These are phyloP conservation scores for Phylloporus sp. DNA, from an alignment of 768 basidiomycete species.

Conservation along the genomic window DNA sequence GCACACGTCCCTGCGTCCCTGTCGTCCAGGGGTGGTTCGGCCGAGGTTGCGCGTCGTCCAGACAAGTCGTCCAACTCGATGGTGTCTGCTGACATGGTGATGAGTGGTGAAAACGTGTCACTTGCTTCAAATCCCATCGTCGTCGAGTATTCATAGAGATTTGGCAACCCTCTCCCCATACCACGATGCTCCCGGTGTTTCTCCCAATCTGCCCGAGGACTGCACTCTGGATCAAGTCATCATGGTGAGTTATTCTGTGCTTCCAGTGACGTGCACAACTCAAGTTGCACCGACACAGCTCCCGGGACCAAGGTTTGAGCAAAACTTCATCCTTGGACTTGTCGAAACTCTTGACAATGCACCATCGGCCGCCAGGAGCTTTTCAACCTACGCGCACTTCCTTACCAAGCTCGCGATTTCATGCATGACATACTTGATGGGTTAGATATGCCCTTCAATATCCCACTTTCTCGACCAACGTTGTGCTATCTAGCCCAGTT, in stretches of 20 bases:
- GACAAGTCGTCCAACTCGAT: constrained; percentile 42
- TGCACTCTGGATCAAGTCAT: constrained; percentile 39
- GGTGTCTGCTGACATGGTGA: constrained; percentile 27
- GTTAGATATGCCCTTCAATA: constrained; percentile 22
- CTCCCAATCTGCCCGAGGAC: constrained; percentile 32
- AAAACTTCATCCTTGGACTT: constrained; percentile 31
- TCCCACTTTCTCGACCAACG: constrained; percentile 18
- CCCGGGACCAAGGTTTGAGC: constrained; percentile 36
- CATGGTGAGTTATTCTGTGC: constrained; percentile 26
- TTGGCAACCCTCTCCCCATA: constrained; percentile 32
- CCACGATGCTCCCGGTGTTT: constrained; percentile 29
- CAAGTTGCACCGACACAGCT: constrained; percentile 42
- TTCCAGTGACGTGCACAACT: neutral
- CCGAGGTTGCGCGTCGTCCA: constrained; percentile 1
- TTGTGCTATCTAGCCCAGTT: constrained; percentile 11
- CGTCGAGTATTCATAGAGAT: neutral
- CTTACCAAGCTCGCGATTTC: too few relatives aligned
- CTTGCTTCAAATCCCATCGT: neutral
- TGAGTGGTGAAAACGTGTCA: neutral
- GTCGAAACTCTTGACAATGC: constrained; percentile 35
- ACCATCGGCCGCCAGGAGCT: constrained; percentile 35
- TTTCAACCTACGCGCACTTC: constrained; percentile 34
- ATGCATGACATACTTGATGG: neutral
- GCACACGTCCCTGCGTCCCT: constrained; percentile 1
- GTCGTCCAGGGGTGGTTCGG: constrained; percentile 9